Evolutionary conservation across 2,329 filamentous ascomycete genomes (phyloP), one percentile per base, ranked within the genome.

Genomic region (Didymosphaeria variabile): DNA sequence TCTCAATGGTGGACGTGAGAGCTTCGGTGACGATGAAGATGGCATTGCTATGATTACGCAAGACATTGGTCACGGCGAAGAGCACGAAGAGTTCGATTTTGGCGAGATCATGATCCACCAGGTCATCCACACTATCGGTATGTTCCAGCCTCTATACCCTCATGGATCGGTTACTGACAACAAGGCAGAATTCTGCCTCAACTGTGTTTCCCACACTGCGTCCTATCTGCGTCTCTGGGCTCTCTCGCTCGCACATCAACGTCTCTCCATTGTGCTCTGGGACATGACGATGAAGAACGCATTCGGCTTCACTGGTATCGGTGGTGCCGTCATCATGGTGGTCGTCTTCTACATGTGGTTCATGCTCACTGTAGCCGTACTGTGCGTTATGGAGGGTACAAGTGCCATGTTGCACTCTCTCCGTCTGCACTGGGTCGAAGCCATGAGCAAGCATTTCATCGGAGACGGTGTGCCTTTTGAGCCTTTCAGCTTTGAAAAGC

Each of bases 141-240:
- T 80, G 90, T 81, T 68, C 53, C 26, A 2, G 26, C n/a, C 61
- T 19, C 40, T 38, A 34, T 31, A 21, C 42, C n/a, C 15, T 17
- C 17, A 54, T 13, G 19, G 8, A n/a, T 47, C 13, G 49, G 49
- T 38, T 52, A 49, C 73, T 79, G 72, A 77, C 65, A 17, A 31
- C n/a, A 7, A 6, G 0, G 3, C 68, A 93, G 93, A 99, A 86
- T 99, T 99, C 84, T 99, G 95, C 78, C 86, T 99, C 72, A 99
- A 99, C 85, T 98, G 94, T 79, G 94, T 99, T 65, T 99, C 95
- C 32, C 95, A 99, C 82, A 99, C 96, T 5, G 95, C 95, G 5
- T 99, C 95, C 1, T 99, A 99, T 81, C 91, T 99, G 51, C 95
- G 95, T 84, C 91, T 99, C 47, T 99, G 95, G 95, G 95, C 95